Evolutionary conservation across 345 rosid genomes (phyloP).

Genomic region (Turritis glabra): DNA sequence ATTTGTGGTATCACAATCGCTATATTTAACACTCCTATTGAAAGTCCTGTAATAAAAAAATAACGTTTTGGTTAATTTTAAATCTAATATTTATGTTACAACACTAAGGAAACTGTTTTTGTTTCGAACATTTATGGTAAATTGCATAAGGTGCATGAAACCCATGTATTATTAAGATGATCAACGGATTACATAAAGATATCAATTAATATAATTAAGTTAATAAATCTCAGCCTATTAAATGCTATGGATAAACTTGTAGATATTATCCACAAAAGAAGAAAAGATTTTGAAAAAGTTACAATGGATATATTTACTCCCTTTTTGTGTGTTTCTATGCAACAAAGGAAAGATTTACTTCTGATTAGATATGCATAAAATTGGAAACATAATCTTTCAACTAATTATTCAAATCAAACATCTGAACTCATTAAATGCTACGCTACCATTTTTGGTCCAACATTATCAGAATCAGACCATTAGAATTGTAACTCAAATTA

Average conservation of each 20-base stretch:
- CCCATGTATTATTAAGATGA: neutral
- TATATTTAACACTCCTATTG: slow-evolving; percentile 77
- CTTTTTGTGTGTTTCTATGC: neutral
- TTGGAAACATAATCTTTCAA: slow-evolving; percentile 16
- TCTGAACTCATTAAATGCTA: slow-evolving; percentile 13
- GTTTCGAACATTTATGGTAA: neutral
- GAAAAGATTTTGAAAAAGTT: neutral
- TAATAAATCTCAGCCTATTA: neutral
- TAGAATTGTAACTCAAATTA: neutral
- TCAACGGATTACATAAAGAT: neutral
- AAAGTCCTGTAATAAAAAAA: slow-evolving; percentile 53
- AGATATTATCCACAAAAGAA: neutral
- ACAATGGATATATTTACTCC: neutral
- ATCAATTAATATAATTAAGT: neutral
- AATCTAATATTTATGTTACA: neutral
- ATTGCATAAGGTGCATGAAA: neutral
- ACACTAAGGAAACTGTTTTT: neutral
- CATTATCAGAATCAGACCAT: neutral
- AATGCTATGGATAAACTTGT: slow-evolving; percentile 12
- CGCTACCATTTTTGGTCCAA: neutral
- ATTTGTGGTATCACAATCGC: slow-evolving; percentile 77
- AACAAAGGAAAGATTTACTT: neutral
- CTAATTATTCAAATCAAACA: slow-evolving; percentile 15
- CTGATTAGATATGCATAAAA: neutral
- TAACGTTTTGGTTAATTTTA: neutral